Conservation (phyloP, 2,329 filamentous ascomycete genomes). For the Paecilomyces variotii region DNA sequence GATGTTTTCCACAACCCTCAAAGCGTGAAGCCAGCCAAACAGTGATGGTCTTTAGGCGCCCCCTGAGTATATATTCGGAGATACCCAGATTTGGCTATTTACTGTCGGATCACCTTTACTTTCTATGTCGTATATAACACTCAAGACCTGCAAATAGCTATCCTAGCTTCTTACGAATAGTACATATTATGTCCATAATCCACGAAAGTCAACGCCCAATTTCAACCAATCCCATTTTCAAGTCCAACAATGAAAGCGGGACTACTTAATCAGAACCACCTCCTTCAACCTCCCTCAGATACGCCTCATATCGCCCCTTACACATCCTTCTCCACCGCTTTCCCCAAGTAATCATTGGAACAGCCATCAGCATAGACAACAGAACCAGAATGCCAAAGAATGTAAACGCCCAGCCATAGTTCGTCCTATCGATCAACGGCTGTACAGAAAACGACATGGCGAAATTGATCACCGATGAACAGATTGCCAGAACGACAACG, state of each 20-base stretch:
- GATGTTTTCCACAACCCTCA: slow-evolving; percentile 55
- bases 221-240: too few relatives aligned
- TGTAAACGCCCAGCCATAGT: slow-evolving; percentile 25
- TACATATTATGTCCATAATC: too few relatives aligned
- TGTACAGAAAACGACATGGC: slow-evolving; percentile 33
- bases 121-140: too few relatives aligned
- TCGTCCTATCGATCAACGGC: slow-evolving; percentile 30
- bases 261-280: not conserved
- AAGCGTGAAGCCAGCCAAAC: slow-evolving; percentile 24
- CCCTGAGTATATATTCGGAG: not conserved
- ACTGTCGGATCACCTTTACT: too few relatives aligned
- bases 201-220: not conserved
- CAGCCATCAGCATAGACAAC: slow-evolving; percentile 10
- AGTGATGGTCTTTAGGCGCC: not conserved
- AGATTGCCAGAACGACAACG: slow-evolving; percentile 30
- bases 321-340: slow-evolving; percentile 23
- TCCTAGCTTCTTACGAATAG: too few relatives aligned
- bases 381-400: slow-evolving; percentile 27
- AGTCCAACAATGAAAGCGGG: not conserved
- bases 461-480: slow-evolving; percentile 25
- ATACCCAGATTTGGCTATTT: not conserved
- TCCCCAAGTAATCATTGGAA: slow-evolving; percentile 23
- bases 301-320: not conserved
- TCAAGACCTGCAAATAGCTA: too few relatives aligned
- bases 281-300: not conserved